phyloP scores from a whole-genome alignment of 176 grass and related monocot species.

The Avena atlantica region DNA sequence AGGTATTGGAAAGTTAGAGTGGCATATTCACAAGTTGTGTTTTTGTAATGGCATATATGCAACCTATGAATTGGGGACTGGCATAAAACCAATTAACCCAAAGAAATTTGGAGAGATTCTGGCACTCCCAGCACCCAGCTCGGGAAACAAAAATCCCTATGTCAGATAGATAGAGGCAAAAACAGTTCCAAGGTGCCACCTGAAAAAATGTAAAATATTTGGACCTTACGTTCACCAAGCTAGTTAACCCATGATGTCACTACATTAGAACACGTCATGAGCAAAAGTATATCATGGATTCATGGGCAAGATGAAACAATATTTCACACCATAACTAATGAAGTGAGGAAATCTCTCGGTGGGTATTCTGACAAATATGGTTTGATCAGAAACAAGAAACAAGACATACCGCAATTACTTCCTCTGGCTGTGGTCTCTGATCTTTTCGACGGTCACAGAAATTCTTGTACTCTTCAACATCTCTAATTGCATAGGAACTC shows the following conservation, averaged over 20 bases:
- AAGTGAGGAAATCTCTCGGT: not conserved
- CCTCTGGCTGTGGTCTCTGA: conserved; percentile 89
- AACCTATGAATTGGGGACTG: too few relatives aligned
- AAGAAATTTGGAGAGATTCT: conserved; percentile 7
- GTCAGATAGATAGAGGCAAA: conserved; percentile 5
- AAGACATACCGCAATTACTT: conserved; percentile 91
- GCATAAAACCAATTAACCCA: too few relatives aligned
- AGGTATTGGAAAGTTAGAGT: too few relatives aligned
- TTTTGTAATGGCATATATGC: too few relatives aligned
- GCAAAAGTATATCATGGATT: conserved; percentile 8
- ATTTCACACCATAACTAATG: conserved; percentile 17
- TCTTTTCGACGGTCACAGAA: conserved; percentile 83
- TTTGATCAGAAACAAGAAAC: conserved; percentile 3
- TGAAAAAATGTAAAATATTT: not conserved
- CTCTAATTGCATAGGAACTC: conserved; percentile 96
- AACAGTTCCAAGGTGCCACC: conserved; percentile 8
- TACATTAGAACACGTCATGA: conserved; percentile 1
- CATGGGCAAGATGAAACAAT: conserved; percentile 27
- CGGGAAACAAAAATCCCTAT: conserved; percentile 2
- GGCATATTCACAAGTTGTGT: too few relatives aligned
- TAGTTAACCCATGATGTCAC: conserved; percentile 19
- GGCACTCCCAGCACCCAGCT: not conserved
- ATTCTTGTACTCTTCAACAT: conserved; percentile 97
- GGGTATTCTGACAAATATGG: conserved; percentile 23
- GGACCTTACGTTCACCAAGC: not conserved